Conservation (phyloP, 345 rosid species). For the Ricinus communis region DNA sequence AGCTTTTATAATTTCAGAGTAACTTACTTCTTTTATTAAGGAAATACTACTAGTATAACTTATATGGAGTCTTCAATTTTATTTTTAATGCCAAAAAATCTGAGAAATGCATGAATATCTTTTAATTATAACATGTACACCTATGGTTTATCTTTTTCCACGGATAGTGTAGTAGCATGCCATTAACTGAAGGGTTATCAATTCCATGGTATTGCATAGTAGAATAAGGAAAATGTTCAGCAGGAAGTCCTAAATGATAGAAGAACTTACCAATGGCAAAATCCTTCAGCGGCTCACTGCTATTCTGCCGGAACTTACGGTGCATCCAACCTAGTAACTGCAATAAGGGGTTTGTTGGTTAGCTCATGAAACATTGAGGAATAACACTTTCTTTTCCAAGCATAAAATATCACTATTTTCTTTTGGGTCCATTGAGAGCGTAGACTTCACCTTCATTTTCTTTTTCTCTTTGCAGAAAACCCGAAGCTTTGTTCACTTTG, state of each 20-base stretch:
- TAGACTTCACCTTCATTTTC: constrained; percentile 53
- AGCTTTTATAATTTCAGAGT: neutral
- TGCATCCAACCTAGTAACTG: constrained; percentile 91
- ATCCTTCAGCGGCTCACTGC: constrained; percentile 58
- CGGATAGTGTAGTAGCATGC: neutral
- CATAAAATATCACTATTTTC: neutral
- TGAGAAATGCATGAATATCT: constrained; percentile 4
- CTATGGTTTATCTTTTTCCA: neutral
- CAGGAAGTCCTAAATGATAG: neutral
- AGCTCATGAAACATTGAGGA: constrained; percentile 11
- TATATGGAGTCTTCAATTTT: neutral
- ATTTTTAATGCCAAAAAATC: neutral
- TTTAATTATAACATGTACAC: neutral
- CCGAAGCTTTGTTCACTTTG: constrained; percentile 25
- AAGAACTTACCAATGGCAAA: constrained; percentile 50
- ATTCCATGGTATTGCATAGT: neutral
- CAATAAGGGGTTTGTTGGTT: constrained; percentile 24
- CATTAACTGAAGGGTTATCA: neutral
- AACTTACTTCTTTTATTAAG: neutral
- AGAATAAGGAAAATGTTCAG: neutral
- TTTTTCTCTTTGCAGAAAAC: constrained; percentile 20
- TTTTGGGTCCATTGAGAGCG: neutral
- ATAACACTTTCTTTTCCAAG: constrained; percentile 2
- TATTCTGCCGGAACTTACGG: constrained; percentile 66
- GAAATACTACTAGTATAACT: neutral